Evolutionary conservation across 495 filamentous ascomycete species (phyloP).

Genomic region (Podospora pseudopauciseta): DNA sequence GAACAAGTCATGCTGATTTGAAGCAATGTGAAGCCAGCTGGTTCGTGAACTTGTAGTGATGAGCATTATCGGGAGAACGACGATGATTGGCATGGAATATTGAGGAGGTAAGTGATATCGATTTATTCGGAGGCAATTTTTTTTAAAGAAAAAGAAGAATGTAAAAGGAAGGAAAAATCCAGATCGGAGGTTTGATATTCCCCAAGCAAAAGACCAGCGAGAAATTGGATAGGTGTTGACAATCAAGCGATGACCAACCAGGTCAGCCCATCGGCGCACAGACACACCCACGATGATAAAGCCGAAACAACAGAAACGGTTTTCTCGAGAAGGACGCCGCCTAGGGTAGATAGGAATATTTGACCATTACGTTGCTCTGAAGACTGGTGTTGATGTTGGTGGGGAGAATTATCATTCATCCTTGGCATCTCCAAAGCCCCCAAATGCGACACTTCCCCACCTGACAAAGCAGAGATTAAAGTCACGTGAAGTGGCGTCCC

Average conservation of each 20-base stretch:
- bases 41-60: neutral
- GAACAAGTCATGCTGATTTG: neutral
- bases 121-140: too few relatives aligned
- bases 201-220: neutral
- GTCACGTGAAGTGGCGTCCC: slow-evolving; percentile 2
- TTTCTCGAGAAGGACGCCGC: neutral
- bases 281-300: neutral
- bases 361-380: neutral
- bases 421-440: neutral
- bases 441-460: neutral
- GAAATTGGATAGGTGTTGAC: neutral
- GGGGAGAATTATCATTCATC: neutral
- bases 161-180: neutral
- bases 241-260: slow-evolving; percentile 10
- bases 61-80: neutral
- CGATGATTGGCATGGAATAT: too few relatives aligned
- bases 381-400: neutral
- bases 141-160: too few relatives aligned
- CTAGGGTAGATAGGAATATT: too few relatives aligned
- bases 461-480: neutral
- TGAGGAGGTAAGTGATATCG: too few relatives aligned
- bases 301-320: neutral
- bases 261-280: slow-evolving; percentile 18
- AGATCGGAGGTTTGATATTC: neutral
- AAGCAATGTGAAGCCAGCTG: neutral